Evolutionary conservation across 1,284 basidiomycete genomes (phyloP).

Genomic region (Ceratobasidium sp.): DNA sequence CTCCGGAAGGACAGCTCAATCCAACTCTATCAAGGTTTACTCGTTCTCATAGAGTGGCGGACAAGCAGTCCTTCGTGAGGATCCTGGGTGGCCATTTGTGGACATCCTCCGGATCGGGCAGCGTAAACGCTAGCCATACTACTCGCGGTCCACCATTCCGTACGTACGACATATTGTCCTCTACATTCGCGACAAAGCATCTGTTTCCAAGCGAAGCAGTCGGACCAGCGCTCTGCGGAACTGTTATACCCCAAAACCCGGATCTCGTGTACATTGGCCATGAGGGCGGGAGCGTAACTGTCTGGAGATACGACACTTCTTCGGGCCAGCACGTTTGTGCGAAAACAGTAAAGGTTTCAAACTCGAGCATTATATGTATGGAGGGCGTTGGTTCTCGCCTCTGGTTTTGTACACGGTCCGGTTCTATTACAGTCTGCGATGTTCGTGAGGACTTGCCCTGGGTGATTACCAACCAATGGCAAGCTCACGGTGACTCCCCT

Average conservation of each 20-base stretch:
- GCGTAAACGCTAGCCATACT: constrained; percentile 53
- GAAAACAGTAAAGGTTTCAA: constrained; percentile 81
- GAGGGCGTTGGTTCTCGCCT: constrained; percentile 85
- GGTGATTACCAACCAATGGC: constrained; percentile 91
- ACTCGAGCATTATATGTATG: constrained; percentile 83
- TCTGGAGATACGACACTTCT: constrained; percentile 68
- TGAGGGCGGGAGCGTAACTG: constrained; percentile 88
- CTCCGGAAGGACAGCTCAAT: constrained; percentile 61
- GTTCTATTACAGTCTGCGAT: constrained; percentile 88
- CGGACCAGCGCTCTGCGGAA: constrained; percentile 86
- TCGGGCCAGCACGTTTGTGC: constrained; percentile 66
- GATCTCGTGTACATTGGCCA: constrained; percentile 89
- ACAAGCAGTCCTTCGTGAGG: constrained; percentile 84
- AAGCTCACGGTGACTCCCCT: constrained; percentile 85
- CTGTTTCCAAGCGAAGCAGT: constrained; percentile 60
- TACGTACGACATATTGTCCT: constrained; percentile 78
- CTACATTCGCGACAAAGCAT: constrained; percentile 36
- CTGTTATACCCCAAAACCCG: constrained; percentile 79
- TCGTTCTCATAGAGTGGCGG: constrained; percentile 69
- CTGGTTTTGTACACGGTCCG: constrained; percentile 89
- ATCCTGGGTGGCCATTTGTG: constrained; percentile 83
- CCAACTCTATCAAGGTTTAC: constrained; percentile 68
- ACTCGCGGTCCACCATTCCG: constrained; percentile 78
- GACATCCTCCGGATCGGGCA: constrained; percentile 65
- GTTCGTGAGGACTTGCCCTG: constrained; percentile 74